Conservation (phyloP, 2,329 filamentous ascomycete genomes). For the Ophiostoma sp. region DNA sequence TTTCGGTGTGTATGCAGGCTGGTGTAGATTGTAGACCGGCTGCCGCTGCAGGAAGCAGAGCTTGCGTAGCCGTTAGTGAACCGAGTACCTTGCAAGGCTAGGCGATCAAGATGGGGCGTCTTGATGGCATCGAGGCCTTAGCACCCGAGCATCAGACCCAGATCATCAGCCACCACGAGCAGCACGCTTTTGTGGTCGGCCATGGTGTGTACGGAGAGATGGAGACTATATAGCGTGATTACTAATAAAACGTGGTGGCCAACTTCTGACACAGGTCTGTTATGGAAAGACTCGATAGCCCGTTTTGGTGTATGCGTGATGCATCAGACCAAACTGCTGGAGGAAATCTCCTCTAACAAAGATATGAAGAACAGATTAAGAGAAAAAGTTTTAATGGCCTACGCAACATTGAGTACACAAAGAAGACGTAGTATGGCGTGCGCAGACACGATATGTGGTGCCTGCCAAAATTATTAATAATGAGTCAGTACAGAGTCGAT, state of each 20-base stretch:
- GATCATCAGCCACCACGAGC: constrained; percentile 23
- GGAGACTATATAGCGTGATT: too few relatives aligned
- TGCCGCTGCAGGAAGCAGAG: not conserved
- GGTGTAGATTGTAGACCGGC: not conserved
- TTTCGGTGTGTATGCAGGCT: not conserved
- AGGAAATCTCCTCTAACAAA: too few relatives aligned
- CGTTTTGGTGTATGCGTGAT: too few relatives aligned
- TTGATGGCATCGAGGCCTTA: not conserved
- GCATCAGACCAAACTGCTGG: too few relatives aligned
- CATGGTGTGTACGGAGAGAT: not conserved
- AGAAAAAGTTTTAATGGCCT: not conserved
- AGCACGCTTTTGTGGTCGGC: not conserved
- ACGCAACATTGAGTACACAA: not conserved
- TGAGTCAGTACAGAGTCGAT: too few relatives aligned
- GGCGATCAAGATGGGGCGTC: not conserved
- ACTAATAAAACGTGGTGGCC: too few relatives aligned
- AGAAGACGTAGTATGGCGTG: not conserved
- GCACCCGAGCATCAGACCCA: constrained; percentile 24
- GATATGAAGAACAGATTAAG: too few relatives aligned
- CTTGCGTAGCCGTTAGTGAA: not conserved
- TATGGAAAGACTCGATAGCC: not conserved
- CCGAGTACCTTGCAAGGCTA: not conserved
- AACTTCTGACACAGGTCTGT: not conserved
- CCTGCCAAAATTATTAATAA: not conserved
- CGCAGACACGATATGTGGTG: not conserved